A percentile compares a stretch with the other conserved stretches of the same genome.
These are phyloP conservation scores for Filosporella fistucella DNA, from an alignment of 495 filamentous ascomycete species.

Conservation along the genomic window DNA sequence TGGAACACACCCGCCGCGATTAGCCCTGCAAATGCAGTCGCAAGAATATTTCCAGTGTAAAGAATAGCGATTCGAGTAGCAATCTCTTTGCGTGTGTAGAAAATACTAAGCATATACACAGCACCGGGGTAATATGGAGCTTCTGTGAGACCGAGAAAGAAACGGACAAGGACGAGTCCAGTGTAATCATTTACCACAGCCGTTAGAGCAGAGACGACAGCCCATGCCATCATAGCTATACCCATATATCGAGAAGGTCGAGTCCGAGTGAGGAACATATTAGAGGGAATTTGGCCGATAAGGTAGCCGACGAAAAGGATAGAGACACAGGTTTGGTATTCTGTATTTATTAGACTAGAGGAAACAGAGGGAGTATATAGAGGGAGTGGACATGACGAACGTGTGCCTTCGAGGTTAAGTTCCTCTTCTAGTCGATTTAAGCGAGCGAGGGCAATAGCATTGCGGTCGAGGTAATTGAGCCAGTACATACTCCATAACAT, in stretches of 20 bases:
- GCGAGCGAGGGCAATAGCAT: constrained; percentile 20
- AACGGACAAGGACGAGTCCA: constrained; percentile 30
- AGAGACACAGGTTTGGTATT: constrained; percentile 56
- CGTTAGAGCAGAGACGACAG: constrained; percentile 46
- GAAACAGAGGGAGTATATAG: not conserved
- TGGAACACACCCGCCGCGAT: constrained; percentile 36
- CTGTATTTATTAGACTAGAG: constrained; percentile 45
- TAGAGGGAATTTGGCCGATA: constrained; percentile 15
- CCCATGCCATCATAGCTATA: constrained; percentile 50
- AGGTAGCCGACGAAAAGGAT: constrained; percentile 37
- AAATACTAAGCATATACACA: constrained; percentile 54
- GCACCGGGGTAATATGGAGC: constrained; percentile 33
- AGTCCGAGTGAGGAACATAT: constrained; percentile 51
- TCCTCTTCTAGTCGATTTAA: constrained; percentile 22
- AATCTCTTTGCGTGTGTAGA: constrained; percentile 56
- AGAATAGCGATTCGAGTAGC: constrained; percentile 44
- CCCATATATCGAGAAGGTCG: constrained; percentile 47
- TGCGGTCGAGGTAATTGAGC: constrained; percentile 24
- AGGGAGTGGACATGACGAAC: not conserved
- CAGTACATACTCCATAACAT: constrained; percentile 20
- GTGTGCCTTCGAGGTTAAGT: constrained; percentile 12
- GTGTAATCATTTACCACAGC: constrained; percentile 28
- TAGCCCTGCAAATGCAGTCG: constrained; percentile 25
- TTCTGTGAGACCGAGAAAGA: constrained; percentile 37
- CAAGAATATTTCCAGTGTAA: constrained; percentile 32